These are phyloP conservation scores for Acer saccharum DNA, from an alignment of 345 rosid genomes.

Conservation along the genomic window DNA sequence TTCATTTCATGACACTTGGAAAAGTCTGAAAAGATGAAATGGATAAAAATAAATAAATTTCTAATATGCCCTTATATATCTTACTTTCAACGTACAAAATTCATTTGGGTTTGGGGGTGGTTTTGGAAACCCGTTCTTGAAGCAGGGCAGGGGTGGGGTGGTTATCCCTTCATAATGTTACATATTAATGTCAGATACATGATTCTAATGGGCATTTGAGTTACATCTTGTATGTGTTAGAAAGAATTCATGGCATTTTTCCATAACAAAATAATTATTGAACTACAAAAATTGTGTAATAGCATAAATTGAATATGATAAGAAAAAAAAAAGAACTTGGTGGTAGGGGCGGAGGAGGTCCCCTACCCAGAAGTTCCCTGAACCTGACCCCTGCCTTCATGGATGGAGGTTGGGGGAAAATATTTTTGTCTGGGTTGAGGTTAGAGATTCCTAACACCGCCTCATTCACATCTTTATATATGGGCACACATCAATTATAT, in stretches of 20 bases:
- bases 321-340: not conserved
- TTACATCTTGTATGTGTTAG: not conserved
- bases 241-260: not conserved
- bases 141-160: not conserved
- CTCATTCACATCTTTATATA: not conserved
- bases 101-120: not conserved
- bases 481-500: not conserved
- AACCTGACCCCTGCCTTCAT: not conserved
- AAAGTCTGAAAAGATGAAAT: not conserved
- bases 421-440: not conserved
- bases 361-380: not conserved
- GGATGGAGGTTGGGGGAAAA: not conserved
- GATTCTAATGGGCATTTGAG: not conserved
- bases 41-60: not conserved
- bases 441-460: not conserved
- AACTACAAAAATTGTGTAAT: not conserved
- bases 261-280: not conserved
- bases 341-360: not conserved
- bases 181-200: too few relatives aligned
- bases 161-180: too few relatives aligned
- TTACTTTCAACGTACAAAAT: not conserved
- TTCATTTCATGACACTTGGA: not conserved
- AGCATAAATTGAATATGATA: not conserved
- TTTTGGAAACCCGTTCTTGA: not conserved
- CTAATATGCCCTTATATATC: not conserved